phyloP scores from a whole-genome alignment of 2,329 filamentous ascomycete genomes.

The Fusarium duplospermum region DNA sequence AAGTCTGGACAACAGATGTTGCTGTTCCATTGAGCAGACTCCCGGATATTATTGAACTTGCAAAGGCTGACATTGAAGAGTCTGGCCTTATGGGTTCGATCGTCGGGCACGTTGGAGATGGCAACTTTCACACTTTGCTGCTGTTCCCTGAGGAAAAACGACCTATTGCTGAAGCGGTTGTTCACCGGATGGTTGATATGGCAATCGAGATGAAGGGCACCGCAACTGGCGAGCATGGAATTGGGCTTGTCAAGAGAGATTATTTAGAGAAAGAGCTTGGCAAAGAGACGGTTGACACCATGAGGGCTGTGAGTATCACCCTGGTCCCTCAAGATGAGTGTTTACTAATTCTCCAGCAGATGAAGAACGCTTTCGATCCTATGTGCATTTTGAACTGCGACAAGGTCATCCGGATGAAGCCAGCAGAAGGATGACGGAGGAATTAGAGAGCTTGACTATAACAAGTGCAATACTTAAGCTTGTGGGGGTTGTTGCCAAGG shows the following conservation, averaged over 20 bases:
- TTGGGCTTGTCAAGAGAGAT: slow-evolving; percentile 71
- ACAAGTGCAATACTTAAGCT: no score
- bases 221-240: slow-evolving; percentile 74
- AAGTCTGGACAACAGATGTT: not conserved
- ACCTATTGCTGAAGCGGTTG: slow-evolving; percentile 58
- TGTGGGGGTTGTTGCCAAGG: no score
- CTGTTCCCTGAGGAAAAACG: slow-evolving; percentile 37
- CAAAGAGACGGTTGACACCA: slow-evolving; percentile 55
- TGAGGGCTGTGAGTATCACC: slow-evolving; percentile 60
- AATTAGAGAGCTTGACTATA: no score
- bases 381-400: slow-evolving; percentile 59
- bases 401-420: slow-evolving; percentile 27
- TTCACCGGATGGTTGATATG: slow-evolving; percentile 73
- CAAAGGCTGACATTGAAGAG: not conserved
- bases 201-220: slow-evolving; percentile 77
- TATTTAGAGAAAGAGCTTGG: slow-evolving; percentile 65
- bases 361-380: slow-evolving; percentile 71
- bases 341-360: slow-evolving; percentile 41
- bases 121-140: slow-evolving; percentile 61
- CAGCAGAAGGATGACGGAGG: not conserved
- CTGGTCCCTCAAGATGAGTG: not conserved
- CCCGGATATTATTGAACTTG: not conserved
- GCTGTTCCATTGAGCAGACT: not conserved
- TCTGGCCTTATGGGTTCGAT: not conserved
- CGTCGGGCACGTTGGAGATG: slow-evolving; percentile 56